Base-by-base conservation (phyloP, 768 basidiomycete species). In the Tricholoma terreum region DNA sequence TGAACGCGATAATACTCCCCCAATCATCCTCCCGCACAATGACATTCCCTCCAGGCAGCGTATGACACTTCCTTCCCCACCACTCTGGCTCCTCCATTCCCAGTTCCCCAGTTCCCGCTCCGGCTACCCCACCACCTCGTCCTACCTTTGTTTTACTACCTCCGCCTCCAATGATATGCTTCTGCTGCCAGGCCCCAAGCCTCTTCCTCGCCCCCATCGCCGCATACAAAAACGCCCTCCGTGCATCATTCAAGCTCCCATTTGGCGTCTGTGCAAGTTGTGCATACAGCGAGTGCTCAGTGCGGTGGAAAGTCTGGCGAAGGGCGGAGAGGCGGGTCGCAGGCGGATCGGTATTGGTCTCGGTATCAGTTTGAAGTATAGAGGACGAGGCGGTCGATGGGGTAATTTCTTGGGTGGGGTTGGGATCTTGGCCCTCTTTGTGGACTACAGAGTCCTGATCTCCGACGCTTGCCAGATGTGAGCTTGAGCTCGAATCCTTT, bases 1-100 rank as follows among this genome's bases (percentile, higher is more conserved):
- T 88, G 69, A 86, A 89, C 6, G 89, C 84, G 61, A 90, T 90
- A 49, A 91, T 83, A 67, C 87, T 89, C 7, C 87, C 87, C 86
- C 84, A 87, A 67, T 89, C 87, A 63, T 81, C 77, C 65, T 90
- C 89, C 50, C 81, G 69, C 8, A 90, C 80, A 57, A 89, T 78
- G 4, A 89, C 76, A 64, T 82, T 85, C 7, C 84, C 80, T 3
- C 83, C 82, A n/a, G 88, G 86, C 15, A 87, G 73, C 31, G 80
- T 82, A 73, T 90, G 85, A 65, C 76, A 84, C 8, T 77, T 78
- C 17, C 70, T 71, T 14, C 65, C 69, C 86, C 86, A 89, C 88
- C 88, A 91, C 31, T 76, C 80, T 1, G 87, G 87, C 56, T 85
- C 82, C n/a, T 65, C 62, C 9, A 67, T 21, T 65, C 58, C 50